Evolutionary conservation across 352 stramenopile genomes (phyloP).

Genomic region (Pythium plurisporium): DNA sequence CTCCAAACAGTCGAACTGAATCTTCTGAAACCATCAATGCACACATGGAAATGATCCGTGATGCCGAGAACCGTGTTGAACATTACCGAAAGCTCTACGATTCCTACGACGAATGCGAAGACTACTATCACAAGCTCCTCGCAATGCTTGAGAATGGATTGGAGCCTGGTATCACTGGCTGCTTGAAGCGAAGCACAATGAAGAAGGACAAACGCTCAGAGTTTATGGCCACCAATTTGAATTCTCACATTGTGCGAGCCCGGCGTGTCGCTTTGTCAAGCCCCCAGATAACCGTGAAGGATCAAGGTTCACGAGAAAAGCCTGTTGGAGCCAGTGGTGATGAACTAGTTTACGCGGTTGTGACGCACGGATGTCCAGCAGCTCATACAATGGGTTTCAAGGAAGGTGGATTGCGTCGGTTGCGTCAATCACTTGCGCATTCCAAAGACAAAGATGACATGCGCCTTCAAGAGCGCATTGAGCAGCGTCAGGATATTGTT

Average conservation of each 20-base stretch:
- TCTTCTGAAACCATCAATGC: conserved; percentile 25
- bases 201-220: conserved; percentile 82
- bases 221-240: conserved; percentile 87
- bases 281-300: conserved; percentile 1
- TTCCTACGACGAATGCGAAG: conserved; percentile 62
- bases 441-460: conserved; percentile 44
- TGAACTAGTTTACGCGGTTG: conserved; percentile 64
- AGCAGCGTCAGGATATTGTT: conserved; percentile 80
- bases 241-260: conserved; percentile 74
- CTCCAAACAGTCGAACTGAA: conserved; percentile 24
- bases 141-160: conserved; percentile 68
- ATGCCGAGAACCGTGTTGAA: conserved; percentile 48
- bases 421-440: conserved; percentile 45
- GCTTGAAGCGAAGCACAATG: conserved; percentile 78
- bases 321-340: conserved; percentile 27
- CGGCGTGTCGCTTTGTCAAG: conserved; percentile 48
- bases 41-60: conserved; percentile 36
- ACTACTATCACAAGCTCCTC: conserved; percentile 62
- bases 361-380: conserved; percentile 78
- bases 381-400: conserved; percentile 83
- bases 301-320: conserved; percentile 11
- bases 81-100: conserved; percentile 60
- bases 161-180: conserved; percentile 79
- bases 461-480: conserved; percentile 53
- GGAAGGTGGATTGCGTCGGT: conserved; percentile 65